Evolutionary conservation across 192 early-diverging fungal genomes (phyloP), one percentile per base, ranked within the genome.

Genomic region (Coemansia aciculifera): DNA sequence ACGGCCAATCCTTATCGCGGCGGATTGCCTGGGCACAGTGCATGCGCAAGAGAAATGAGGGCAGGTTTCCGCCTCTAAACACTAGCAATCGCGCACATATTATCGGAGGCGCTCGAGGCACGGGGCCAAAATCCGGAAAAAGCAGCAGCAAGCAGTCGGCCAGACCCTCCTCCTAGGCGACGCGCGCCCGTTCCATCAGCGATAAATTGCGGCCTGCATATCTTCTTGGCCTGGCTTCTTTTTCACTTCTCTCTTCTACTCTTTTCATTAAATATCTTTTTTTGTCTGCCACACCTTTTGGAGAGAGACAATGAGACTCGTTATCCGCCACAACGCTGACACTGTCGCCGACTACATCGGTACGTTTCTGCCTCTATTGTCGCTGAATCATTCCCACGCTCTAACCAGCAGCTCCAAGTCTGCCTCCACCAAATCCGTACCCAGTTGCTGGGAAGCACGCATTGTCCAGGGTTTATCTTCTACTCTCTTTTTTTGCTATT

Each of bases 281-380:
- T 66, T 56, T 27, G 2, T 29, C 49, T n/a, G 10, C 24, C 12
- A n/a, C 19, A 23, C 15, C 1, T 32, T 42, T n/a, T 60, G 42
- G 39, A 19, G 42, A 27, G 12, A 21, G 37, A 68, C 59, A 59
- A 92, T 92, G 91, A 86, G 91, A 81, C 86, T 92, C 23, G 87
- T 90, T 71, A 89, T 92, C 69, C 88, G 91, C 63, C 78, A 88
- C 77, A 85, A 90, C 62, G 89, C 86, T 67, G 86, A 88, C 68
- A 85, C 86, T 44, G 91, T 90, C 64, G 89, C 89, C 31, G 85
- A 88, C 63, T 89, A 92, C 70, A 86, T 84, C 72, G 90, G 91
- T 70, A 86, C 73, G 71, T 91, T 87, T 54, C 46, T 29, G 8
- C 21, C 1, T 21, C 39, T 39, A 67, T 72, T 62, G 60, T 60